Conservation (phyloP, 257 asterid genomes). For the Euphrasia confusa region DNA sequence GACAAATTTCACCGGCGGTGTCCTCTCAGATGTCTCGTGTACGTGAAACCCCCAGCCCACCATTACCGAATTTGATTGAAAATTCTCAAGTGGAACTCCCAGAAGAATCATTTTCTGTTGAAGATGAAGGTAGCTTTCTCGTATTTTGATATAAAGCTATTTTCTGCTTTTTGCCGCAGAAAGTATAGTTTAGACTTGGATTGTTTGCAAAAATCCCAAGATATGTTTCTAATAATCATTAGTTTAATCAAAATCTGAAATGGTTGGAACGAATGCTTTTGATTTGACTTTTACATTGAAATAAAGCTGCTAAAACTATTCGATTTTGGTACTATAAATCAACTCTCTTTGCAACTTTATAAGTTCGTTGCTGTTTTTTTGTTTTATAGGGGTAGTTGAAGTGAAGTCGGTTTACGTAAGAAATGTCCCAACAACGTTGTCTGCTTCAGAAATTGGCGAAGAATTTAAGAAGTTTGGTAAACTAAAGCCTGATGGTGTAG, state of each 20-base stretch:
- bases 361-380: not conserved
- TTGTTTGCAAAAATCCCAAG: not conserved
- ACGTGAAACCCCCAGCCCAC: slow-evolving; percentile 42
- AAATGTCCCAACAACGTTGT: slow-evolving; percentile 70
- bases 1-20: slow-evolving; percentile 39
- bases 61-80: slow-evolving; percentile 35
- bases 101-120: slow-evolving; percentile 51
- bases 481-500: slow-evolving; percentile 68
- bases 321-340: not conserved
- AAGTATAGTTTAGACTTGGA: no score
- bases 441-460: slow-evolving; percentile 71
- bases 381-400: slow-evolving; percentile 39
- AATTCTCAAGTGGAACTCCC: slow-evolving; percentile 40
- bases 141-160: not conserved
- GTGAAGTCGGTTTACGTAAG: slow-evolving; percentile 75
- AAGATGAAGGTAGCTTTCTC: slow-evolving; percentile 53
- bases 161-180: not conserved
- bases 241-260: not conserved
- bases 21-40: slow-evolving; percentile 32
- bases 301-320: not conserved
- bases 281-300: no score
- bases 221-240: not conserved
- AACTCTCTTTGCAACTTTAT: not conserved
- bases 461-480: slow-evolving; percentile 74
- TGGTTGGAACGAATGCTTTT: not conserved